Conservation (phyloP, 2,329 filamentous ascomycete species). For the Fusarium piperis region DNA sequence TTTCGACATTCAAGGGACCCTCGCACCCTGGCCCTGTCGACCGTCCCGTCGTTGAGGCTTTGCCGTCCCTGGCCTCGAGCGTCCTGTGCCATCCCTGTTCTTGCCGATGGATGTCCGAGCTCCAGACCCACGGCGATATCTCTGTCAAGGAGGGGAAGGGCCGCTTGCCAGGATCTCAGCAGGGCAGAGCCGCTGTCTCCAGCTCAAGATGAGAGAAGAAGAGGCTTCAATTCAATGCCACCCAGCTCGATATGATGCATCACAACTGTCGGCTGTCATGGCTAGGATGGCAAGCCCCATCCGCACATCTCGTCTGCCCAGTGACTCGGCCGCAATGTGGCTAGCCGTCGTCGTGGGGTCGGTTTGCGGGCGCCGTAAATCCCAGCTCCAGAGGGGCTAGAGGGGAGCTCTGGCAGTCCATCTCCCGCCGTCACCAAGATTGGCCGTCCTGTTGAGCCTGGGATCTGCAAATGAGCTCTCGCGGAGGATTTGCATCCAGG, state of each 20-base stretch:
- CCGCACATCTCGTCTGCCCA: conserved; percentile 15
- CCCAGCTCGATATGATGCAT: conserved; percentile 1
- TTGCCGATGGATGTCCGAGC: conserved; percentile 33
- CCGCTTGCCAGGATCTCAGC: conserved; percentile 19
- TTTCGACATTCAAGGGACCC: conserved; percentile 8
- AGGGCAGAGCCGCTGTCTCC: background rate
- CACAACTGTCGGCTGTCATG: conserved; percentile 2
- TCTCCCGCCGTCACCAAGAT: conserved; percentile 7
- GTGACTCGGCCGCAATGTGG: conserved; percentile 34
- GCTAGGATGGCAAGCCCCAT: conserved; percentile 3
- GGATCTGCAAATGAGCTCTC: conserved; percentile 30
- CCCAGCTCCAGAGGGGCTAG: conserved; percentile 5
- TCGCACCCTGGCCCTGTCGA: conserved; percentile 6
- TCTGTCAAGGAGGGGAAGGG: conserved; percentile 19
- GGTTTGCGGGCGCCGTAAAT: conserved; percentile 2
- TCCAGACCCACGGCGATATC: conserved; percentile 31
- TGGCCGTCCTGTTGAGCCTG: conserved; percentile 14
- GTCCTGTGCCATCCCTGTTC: conserved; percentile 27
- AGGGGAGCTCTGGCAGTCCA: conserved; percentile 21
- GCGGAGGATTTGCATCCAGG: conserved; percentile 33
- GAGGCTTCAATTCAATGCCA: background rate
- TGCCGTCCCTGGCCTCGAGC: conserved; percentile 8
- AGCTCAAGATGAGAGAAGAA: background rate
- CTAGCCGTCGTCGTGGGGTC: conserved; percentile 33
- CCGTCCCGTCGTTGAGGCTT: background rate